Percentiles rank a stretch among this genome's conserved stretches.
phyloP scores from a whole-genome alignment of 2,329 filamentous ascomycete genomes.

The Pseudovirgaria hyperparasitica region DNA sequence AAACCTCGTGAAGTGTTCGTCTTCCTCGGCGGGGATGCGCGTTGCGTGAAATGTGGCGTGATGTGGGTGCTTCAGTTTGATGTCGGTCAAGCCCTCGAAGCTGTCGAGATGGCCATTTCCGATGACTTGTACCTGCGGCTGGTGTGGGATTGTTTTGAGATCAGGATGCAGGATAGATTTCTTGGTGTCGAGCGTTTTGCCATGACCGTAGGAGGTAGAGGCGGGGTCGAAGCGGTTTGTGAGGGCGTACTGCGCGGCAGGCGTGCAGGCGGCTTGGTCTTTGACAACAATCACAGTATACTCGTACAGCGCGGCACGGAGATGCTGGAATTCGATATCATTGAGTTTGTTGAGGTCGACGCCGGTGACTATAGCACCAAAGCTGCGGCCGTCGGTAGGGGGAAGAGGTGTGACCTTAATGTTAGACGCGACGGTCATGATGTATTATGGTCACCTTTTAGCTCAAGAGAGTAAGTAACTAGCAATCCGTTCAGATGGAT shows the following conservation, averaged over 20 bases:
- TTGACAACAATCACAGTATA: conserved; percentile 62
- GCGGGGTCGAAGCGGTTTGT: conserved; percentile 62
- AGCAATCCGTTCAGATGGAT: background rate
- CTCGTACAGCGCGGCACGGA: conserved; percentile 53
- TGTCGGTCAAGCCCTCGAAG: conserved; percentile 58
- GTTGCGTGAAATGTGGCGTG: conserved; percentile 65
- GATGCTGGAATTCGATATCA: conserved; percentile 51
- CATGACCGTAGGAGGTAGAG: conserved; percentile 57
- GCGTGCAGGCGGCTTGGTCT: conserved; percentile 48
- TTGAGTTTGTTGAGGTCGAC: conserved; percentile 49
- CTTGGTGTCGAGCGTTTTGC: conserved; percentile 58
- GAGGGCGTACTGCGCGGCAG: conserved; percentile 60
- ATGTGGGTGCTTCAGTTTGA: conserved; percentile 61
- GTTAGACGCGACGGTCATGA: background rate
- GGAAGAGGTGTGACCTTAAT: conserved; percentile 9
- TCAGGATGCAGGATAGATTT: conserved; percentile 61
- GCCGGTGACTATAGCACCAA: conserved; percentile 48
- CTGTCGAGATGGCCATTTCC: conserved; percentile 58
- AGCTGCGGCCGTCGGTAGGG: conserved; percentile 25
- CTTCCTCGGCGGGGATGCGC: conserved; percentile 47
- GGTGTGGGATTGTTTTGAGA: conserved; percentile 66
- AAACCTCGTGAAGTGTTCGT: conserved; percentile 46
- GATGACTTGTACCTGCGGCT: conserved; percentile 70
- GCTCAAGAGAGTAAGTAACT: background rate
- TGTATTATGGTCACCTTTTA: background rate